These are phyloP conservation scores for Lachancea cidri DNA, from an alignment of 805 yeast genomes.

Conservation along the genomic window DNA sequence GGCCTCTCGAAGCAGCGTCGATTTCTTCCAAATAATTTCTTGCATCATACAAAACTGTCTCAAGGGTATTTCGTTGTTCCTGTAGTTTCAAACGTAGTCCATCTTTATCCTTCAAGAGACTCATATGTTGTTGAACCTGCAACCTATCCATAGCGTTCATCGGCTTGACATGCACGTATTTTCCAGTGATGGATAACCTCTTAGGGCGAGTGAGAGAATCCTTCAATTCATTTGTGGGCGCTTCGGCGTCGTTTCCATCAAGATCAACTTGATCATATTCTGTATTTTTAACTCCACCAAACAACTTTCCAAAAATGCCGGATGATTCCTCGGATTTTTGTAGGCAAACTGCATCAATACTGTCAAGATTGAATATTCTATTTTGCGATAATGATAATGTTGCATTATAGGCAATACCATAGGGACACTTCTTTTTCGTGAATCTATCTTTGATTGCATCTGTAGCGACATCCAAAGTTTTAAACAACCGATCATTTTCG, in stretches of 20 bases:
- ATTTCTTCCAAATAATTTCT: conserved; percentile 52
- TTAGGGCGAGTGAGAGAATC: conserved; percentile 9
- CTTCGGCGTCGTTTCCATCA: conserved; percentile 15
- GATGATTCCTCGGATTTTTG: conserved; percentile 12
- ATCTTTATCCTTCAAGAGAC: conserved; percentile 50
- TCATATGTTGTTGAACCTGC: conserved; percentile 44
- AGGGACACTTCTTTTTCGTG: conserved; percentile 36
- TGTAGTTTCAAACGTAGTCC: conserved; percentile 48
- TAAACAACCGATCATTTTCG: conserved; percentile 19
- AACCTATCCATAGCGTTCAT: conserved; percentile 44
- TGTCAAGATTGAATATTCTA: conserved; percentile 44
- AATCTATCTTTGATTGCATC: conserved; percentile 29
- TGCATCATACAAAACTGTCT: conserved; percentile 64
- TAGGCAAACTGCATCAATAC: conserved; percentile 44
- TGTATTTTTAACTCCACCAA: conserved; percentile 23
- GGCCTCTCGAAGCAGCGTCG: conserved; percentile 40
- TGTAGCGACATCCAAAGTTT: conserved; percentile 12
- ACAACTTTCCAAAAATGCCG: conserved; percentile 7
- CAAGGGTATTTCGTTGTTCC: conserved; percentile 61
- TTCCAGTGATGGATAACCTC: conserved; percentile 12
- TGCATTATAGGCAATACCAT: conserved; percentile 36
- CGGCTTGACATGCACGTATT: conserved; percentile 31
- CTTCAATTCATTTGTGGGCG: conserved; percentile 12
- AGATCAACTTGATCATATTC: background rate
- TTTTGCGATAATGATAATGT: conserved; percentile 43